Conservation (phyloP, 2,329 filamentous ascomycete species). For the Microdochium nivale region DNA sequence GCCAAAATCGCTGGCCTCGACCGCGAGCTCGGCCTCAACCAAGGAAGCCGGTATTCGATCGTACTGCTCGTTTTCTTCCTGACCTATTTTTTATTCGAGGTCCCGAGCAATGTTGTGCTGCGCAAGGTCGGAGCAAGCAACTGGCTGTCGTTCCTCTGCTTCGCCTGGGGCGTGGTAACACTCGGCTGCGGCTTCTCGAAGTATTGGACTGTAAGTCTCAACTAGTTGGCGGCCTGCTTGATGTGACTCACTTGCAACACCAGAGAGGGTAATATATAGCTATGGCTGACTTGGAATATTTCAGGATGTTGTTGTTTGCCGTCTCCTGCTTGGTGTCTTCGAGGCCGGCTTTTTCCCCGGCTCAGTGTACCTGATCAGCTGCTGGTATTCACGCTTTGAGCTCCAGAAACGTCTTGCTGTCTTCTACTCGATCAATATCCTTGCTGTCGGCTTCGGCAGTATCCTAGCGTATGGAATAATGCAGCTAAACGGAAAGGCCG, state of each 20-base stretch:
- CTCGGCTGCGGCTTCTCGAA: neutral
- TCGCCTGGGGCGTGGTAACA: conserved; percentile 1
- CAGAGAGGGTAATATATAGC: too few species aligned
- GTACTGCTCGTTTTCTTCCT: conserved; percentile 1
- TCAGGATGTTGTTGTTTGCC: conserved; percentile 1
- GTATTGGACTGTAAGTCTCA: neutral
- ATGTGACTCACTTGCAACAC: neutral
- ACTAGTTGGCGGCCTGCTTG: neutral
- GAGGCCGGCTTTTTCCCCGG: conserved; percentile 1
- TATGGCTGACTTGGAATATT: neutral
- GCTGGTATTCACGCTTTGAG: conserved; percentile 1
- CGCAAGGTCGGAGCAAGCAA: neutral
- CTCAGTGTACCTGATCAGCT: conserved; percentile 1
- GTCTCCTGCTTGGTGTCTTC: conserved; percentile 1
- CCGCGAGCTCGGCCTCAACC: conserved; percentile 14
- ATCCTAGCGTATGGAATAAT: neutral
- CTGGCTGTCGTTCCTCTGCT: neutral
- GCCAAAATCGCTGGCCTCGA: neutral
- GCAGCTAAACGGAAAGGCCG: neutral
- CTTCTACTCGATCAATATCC: neutral
- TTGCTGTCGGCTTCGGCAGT: neutral
- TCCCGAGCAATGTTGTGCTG: neutral
- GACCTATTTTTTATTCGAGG: conserved; percentile 1
- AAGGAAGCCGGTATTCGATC: conserved; percentile 1
- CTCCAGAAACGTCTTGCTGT: conserved; percentile 4